Evolutionary conservation across 2,329 filamentous ascomycete genomes (phyloP).

Genomic region (Tolypocladium endophyticum): DNA sequence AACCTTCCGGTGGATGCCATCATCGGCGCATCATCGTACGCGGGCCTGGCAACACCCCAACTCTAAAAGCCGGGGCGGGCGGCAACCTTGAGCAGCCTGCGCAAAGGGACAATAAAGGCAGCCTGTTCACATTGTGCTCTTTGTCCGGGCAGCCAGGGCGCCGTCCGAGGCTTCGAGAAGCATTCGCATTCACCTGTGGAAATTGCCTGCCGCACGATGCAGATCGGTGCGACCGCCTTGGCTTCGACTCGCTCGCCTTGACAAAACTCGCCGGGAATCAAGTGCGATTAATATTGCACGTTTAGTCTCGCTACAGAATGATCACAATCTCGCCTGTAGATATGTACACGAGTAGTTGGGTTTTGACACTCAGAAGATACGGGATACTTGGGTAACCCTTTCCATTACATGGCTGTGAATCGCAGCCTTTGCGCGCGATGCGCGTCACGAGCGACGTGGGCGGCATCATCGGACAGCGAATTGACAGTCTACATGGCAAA

Average conservation of each 20-base stretch:
- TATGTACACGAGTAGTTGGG: too few relatives aligned
- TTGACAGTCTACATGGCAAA: background rate
- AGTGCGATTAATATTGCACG: background rate
- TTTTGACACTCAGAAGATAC: too few relatives aligned
- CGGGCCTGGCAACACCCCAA: background rate
- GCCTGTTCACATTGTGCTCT: background rate
- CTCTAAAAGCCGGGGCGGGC: constrained; percentile 2
- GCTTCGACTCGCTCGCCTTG: background rate
- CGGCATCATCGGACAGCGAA: too few relatives aligned
- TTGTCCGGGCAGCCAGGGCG: background rate
- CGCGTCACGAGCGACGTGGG: too few relatives aligned
- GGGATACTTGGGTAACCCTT: too few relatives aligned
- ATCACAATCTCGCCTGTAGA: background rate
- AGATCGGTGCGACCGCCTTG: too few relatives aligned
- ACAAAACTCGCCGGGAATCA: background rate
- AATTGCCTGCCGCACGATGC: background rate
- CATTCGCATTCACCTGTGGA: background rate
- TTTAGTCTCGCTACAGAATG: background rate
- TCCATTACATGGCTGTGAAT: too few relatives aligned
- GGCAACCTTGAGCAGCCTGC: background rate
- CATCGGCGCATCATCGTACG: background rate
- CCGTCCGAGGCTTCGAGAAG: background rate
- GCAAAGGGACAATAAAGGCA: background rate
- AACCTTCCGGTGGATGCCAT: background rate
- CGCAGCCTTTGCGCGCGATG: too few relatives aligned